Percentiles rank a stretch among this genome's conserved stretches.
Conservation (phyloP, 23 red algal genomes). For the Agarophyton chilense region DNA sequence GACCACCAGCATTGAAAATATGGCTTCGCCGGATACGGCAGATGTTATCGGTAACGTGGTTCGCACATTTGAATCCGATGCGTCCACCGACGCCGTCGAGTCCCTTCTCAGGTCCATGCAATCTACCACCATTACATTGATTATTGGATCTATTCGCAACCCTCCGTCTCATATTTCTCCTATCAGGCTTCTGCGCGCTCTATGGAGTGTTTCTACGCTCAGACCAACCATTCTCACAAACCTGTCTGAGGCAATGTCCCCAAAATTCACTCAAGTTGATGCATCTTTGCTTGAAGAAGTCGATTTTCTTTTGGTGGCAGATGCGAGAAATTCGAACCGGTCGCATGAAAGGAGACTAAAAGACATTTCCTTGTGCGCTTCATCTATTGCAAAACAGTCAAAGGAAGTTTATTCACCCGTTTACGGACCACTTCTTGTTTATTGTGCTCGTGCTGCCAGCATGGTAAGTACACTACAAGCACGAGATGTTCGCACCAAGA, state of each 20-base stretch:
- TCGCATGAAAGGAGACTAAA: not conserved
- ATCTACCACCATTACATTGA: not conserved
- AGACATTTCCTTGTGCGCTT: slow-evolving; percentile 2
- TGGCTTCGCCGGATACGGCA: not conserved
- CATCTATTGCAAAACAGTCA: not conserved
- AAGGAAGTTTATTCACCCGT: slow-evolving; percentile 1
- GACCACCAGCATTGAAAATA: not conserved
- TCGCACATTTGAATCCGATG: slow-evolving; percentile 24
- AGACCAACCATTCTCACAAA: not conserved
- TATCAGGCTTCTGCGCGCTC: not conserved
- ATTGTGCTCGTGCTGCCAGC: slow-evolving; percentile 16
- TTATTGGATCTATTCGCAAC: slow-evolving; percentile 21
- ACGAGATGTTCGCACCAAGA: slow-evolving; percentile 11
- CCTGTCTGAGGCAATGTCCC: not conserved
- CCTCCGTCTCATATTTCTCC: not conserved
- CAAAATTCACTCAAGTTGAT: slow-evolving; percentile 14
- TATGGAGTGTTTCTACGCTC: not conserved
- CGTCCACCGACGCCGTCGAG: not conserved
- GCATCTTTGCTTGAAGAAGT: slow-evolving; percentile 29
- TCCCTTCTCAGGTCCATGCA: slow-evolving; percentile 14
- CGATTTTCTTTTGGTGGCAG: slow-evolving; percentile 14
- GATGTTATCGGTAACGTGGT: not conserved
- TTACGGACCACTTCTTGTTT: slow-evolving; percentile 22
- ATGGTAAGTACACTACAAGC: not conserved
- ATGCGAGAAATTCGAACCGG: not conserved